Conservation (phyloP, 2,329 filamentous ascomycete genomes). For the Xylaria sp. region DNA sequence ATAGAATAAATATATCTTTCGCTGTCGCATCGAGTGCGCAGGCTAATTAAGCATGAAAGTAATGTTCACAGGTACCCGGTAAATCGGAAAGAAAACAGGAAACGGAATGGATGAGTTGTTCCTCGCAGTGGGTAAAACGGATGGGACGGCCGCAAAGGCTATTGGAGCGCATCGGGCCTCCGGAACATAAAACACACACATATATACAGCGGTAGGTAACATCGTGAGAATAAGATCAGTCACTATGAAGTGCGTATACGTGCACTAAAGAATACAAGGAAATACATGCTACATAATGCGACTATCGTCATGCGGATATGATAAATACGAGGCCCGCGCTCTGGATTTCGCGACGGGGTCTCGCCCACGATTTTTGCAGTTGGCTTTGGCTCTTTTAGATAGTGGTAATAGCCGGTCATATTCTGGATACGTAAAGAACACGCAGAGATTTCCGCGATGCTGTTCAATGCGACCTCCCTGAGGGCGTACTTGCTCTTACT, state of each 20-base stretch:
- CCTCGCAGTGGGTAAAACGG: constrained; percentile 28
- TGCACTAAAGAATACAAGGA: neutral
- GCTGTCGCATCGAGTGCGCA: neutral
- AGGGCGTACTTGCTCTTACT: constrained; percentile 39
- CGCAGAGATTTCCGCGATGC: constrained; percentile 19
- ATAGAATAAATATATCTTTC: neutral
- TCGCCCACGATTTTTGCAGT: neutral
- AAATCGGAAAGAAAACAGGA: neutral
- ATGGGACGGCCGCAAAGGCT: neutral
- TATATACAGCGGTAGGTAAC: constrained; percentile 16
- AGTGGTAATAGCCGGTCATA: neutral
- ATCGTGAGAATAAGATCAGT: constrained; percentile 11
- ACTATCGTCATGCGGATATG: constrained; percentile 1
- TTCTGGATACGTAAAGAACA: neutral
- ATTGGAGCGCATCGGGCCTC: constrained; percentile 34
- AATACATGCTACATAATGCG: neutral
- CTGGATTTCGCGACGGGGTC: neutral
- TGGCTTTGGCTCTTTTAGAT: neutral
- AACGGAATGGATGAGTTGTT: constrained; percentile 3
- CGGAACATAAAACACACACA: constrained; percentile 14
- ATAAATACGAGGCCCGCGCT: constrained; percentile 25
- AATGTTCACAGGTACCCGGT: neutral
- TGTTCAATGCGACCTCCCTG: constrained; percentile 17
- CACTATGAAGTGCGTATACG: neutral
- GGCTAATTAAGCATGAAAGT: neutral